Evolutionary conservation across 495 filamentous ascomycete genomes (phyloP).

Genomic region (Hyaloscypha variabilis): DNA sequence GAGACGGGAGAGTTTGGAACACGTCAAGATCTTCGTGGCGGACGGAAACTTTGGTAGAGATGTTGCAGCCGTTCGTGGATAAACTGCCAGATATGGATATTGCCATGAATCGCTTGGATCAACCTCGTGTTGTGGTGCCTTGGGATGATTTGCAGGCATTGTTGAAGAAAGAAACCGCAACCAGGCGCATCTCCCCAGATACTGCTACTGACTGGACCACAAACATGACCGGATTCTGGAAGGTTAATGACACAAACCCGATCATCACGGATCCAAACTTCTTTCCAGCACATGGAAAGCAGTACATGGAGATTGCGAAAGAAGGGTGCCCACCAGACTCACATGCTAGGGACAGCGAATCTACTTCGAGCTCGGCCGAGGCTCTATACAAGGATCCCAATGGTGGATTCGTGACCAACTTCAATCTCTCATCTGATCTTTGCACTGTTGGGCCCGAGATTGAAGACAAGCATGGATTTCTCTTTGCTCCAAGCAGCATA

Average conservation of each 20-base stretch:
- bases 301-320: constrained; percentile 53
- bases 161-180: constrained; percentile 21
- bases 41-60: constrained; percentile 48
- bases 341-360: constrained; percentile 46
- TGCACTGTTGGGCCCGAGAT: constrained; percentile 57
- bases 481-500: constrained; percentile 65
- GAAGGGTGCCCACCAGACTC: constrained; percentile 63
- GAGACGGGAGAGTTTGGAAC: constrained; percentile 31
- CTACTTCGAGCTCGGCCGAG: constrained; percentile 34
- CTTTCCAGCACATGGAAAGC: constrained; percentile 21
- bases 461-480: constrained; percentile 66
- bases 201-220: constrained; percentile 24
- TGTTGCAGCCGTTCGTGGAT: constrained; percentile 58
- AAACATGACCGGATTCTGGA: constrained; percentile 26
- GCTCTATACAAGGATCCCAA: constrained; percentile 41
- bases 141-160: constrained; percentile 63
- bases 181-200: constrained; percentile 21
- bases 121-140: constrained; percentile 66
- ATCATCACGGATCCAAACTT: constrained; percentile 23
- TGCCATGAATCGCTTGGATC: constrained; percentile 69
- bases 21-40: constrained; percentile 59
- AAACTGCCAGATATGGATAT: constrained; percentile 73
- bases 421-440: constrained; percentile 64
- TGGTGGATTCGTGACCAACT: constrained; percentile 65
- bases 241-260: constrained; percentile 16